Evolutionary conservation across 345 rosid genomes (phyloP), one percentile per base, ranked within the genome.

Genomic region (Hevea brasiliensis): DNA sequence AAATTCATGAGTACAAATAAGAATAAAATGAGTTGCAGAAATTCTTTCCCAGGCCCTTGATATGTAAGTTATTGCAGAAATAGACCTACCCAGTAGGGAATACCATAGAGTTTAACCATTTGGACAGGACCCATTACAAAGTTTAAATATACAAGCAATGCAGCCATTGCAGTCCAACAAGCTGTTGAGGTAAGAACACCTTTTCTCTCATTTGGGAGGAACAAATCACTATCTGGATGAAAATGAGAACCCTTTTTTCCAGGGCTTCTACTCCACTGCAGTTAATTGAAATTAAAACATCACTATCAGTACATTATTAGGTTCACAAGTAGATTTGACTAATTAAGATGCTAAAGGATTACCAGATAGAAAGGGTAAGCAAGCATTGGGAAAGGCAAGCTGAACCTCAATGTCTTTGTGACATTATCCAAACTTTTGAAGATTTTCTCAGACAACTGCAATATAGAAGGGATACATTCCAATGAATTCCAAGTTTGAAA

Each of bases 361-460:
- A 94, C 97, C 92, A 94, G 85, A 83, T 94, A 94, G 80, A 94
- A 23, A 77, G 98, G 98, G 79, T 85, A 94, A 23, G 98, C 97
- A 26, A 94, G 85, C 88, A 94, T 76, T 29, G 97, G 96, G 54
- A 94, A 91, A 35, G 97, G 98, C 82, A 92, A 65, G 17, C 86
- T 89, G 87, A 92, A 94, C 66, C 98, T 80, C 78, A 94, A 73
- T 61, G 74, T 76, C 74, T 61, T 61, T 17, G 93, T 89, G 12
- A 13, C 63, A 27, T 12, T 59, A 64, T 90, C 88, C 82, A 94
- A 76, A 72, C 75, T 85, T 76, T 74, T 85, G 86, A 68, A 94
- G 55, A 89, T 77, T 80, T 85, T 94, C 87, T 94, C 92, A 4
- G 94, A 24, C 85, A 94, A 76, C 98, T 94, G 85, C 74, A 79